These are phyloP conservation scores for Plectosphaerella plurivora DNA, from an alignment of 2,329 filamentous ascomycete species.

Conservation along the genomic window DNA sequence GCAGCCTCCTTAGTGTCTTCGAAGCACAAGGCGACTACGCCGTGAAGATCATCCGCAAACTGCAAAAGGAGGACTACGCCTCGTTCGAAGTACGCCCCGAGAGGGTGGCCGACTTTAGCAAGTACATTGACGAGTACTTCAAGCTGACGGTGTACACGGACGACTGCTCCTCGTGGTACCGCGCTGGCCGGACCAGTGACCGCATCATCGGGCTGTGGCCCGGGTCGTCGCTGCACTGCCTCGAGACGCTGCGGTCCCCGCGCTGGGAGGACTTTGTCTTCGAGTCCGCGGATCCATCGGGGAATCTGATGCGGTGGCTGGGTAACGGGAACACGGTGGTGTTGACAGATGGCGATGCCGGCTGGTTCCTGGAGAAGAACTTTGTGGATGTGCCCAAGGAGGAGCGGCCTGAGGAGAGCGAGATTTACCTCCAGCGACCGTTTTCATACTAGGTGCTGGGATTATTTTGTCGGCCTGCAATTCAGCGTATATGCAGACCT, in stretches of 20 bases:
- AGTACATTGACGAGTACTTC: slow-evolving; percentile 25
- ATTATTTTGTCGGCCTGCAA: no score
- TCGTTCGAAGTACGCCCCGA: slow-evolving; percentile 28
- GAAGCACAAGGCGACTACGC: slow-evolving; percentile 35
- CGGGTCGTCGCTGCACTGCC: slow-evolving; percentile 32
- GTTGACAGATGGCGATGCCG: background rate
- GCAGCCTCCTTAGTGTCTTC: slow-evolving; percentile 36
- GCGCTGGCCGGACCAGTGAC: slow-evolving; percentile 26
- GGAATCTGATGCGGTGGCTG: background rate
- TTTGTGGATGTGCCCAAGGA: background rate
- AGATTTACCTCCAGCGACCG: background rate
- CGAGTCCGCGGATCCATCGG: background rate
- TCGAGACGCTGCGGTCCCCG: slow-evolving; percentile 35
- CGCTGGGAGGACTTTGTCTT: slow-evolving; percentile 39
- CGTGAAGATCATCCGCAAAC: slow-evolving; percentile 32
- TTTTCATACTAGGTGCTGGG: background rate
- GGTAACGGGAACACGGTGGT: background rate
- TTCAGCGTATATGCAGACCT: no score
- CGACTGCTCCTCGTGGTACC: slow-evolving; percentile 28
- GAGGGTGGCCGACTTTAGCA: slow-evolving; percentile 25
- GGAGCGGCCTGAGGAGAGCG: background rate
- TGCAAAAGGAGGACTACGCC: slow-evolving; percentile 27
- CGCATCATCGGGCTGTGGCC: slow-evolving; percentile 24
- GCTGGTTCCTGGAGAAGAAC: background rate
- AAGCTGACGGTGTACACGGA: slow-evolving; percentile 27